Evolutionary conservation across 2,329 filamentous ascomycete species (phyloP).

Genomic region (Verticillium albo-atrum): DNA sequence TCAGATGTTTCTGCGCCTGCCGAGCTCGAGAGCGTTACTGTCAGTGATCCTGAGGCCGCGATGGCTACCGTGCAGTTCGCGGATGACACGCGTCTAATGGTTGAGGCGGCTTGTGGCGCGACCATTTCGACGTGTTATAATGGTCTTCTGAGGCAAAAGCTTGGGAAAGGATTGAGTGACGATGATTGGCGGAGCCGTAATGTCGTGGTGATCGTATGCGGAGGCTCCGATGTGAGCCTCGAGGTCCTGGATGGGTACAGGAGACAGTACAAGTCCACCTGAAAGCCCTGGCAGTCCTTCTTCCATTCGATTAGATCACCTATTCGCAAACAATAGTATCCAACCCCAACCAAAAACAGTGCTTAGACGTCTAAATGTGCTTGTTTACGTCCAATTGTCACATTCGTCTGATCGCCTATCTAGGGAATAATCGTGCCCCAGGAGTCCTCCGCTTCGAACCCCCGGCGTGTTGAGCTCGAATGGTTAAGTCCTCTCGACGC

Average conservation of each 20-base stretch:
- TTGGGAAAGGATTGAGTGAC: constrained; percentile 48
- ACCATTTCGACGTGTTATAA: constrained; percentile 67
- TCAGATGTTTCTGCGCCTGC: neutral
- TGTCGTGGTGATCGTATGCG: constrained; percentile 82
- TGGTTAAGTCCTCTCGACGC: no score
- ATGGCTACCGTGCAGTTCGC: constrained; percentile 71
- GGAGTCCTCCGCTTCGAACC: no score
- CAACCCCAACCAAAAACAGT: no score
- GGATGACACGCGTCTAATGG: constrained; percentile 75
- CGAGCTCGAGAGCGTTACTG: constrained; percentile 51
- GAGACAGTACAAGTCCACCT: no score
- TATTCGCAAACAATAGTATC: no score
- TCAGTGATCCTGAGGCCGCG: constrained; percentile 74
- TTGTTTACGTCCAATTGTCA: no score
- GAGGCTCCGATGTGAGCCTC: constrained; percentile 64
- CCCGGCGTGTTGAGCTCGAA: no score
- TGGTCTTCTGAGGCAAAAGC: constrained; percentile 53
- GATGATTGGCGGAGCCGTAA: constrained; percentile 62
- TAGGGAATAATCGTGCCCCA: no score
- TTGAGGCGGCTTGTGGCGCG: constrained; percentile 83
- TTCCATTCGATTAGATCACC: no score
- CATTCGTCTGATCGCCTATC: no score
- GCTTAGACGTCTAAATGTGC: no score
- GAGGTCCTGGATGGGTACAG: constrained; percentile 55
- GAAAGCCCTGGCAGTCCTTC: no score